Conservation (phyloP, 306 rosid genomes). For the Acacia crassicarpa region DNA sequence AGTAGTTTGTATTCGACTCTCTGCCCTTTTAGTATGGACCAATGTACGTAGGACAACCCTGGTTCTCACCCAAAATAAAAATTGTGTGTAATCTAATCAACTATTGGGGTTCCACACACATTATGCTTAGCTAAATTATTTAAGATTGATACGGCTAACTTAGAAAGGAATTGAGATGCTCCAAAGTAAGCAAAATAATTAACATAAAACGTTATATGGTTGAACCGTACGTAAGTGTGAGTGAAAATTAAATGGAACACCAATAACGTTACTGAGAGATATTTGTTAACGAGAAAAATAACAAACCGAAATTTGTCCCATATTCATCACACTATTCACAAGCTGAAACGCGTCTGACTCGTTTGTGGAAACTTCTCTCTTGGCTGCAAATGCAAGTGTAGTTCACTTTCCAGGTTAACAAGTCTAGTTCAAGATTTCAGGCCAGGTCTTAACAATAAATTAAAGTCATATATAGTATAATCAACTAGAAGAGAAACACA, state of each 20-base stretch:
- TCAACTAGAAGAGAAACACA: neutral
- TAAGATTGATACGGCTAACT: neutral
- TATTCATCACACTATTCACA: neutral
- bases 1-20: too few species aligned
- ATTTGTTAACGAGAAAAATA: neutral
- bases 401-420: neutral
- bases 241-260: neutral
- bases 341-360: neutral
- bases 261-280: neutral
- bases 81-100: too few species aligned
- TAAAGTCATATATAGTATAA: neutral
- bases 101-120: too few species aligned
- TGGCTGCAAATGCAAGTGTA: neutral
- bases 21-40: too few species aligned
- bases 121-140: too few species aligned
- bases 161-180: neutral
- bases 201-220: too few species aligned
- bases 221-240: neutral
- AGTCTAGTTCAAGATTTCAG: neutral
- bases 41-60: too few species aligned
- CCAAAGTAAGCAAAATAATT: neutral
- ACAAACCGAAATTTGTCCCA: neutral
- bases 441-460: neutral
- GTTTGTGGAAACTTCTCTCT: neutral
- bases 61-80: too few species aligned